phyloP scores from a whole-genome alignment of 768 basidiomycete species.

The Postia placenta region DNA sequence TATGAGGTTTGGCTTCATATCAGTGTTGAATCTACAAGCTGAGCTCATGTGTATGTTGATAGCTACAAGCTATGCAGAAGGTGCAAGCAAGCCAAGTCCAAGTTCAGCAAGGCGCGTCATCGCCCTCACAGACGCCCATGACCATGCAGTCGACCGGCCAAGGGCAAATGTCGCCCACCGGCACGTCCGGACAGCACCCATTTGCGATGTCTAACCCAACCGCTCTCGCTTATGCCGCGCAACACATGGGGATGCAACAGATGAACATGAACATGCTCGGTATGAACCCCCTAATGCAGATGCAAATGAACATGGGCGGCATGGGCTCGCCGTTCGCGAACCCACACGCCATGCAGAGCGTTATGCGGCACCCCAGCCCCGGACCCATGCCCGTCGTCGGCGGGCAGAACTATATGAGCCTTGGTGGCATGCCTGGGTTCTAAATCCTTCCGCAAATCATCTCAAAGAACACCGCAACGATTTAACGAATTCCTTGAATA shows the following conservation, averaged over 20 bases:
- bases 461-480: background rate
- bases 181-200: conserved; percentile 38
- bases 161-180: conserved; percentile 33
- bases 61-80: conserved; percentile 89
- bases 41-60: conserved; percentile 4
- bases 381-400: conserved; percentile 33
- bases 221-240: conserved; percentile 45
- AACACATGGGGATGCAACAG: conserved; percentile 41
- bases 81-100: conserved; percentile 30
- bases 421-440: conserved; percentile 26
- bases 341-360: conserved; percentile 78
- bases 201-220: conserved; percentile 46
- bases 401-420: conserved; percentile 26
- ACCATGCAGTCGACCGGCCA: conserved; percentile 20
- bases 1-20: conserved; percentile 58
- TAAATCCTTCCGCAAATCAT: conserved; percentile 5
- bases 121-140: conserved; percentile 23
- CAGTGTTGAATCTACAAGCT: background rate
- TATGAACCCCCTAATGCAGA: conserved; percentile 59
- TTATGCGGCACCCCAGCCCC: conserved; percentile 78
- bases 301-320: conserved; percentile 45
- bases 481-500: conserved; percentile 10
- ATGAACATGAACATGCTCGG: conserved; percentile 54
- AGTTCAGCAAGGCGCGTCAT: conserved; percentile 21
- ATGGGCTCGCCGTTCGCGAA: conserved; percentile 47